Percentiles rank a stretch among this genome's conserved stretches.
phyloP scores from a whole-genome alignment of 768 basidiomycete species.

The Boletus subcaerulescens region DNA sequence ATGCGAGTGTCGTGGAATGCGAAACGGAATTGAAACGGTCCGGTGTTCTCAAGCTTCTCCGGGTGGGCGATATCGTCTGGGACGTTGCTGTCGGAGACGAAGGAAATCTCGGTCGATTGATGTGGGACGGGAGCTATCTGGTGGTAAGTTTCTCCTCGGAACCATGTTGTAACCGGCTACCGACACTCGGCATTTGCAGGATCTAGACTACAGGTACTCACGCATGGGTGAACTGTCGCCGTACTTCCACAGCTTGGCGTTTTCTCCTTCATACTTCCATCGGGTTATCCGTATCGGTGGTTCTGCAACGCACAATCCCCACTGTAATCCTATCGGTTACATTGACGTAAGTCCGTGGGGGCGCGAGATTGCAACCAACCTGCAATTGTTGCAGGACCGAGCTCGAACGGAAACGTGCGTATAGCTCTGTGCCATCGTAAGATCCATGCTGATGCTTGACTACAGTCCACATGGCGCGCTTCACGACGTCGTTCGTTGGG shows the following conservation, averaged over 20 bases:
- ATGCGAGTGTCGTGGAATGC: constrained; percentile 76
- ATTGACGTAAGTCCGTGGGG: constrained; percentile 79
- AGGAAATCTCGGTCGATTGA: constrained; percentile 75
- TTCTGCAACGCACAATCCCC: constrained; percentile 35
- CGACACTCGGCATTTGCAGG: constrained; percentile 43
- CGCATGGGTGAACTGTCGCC: constrained; percentile 72
- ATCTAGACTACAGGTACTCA: constrained; percentile 82
- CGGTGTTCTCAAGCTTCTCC: constrained; percentile 52
- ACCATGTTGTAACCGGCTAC: background rate
- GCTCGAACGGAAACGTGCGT: constrained; percentile 79
- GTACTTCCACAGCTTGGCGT: constrained; percentile 76
- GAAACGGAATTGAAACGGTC: constrained; percentile 69
- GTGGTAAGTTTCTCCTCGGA: constrained; percentile 52
- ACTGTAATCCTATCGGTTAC: constrained; percentile 62
- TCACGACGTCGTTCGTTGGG: constrained; percentile 84
- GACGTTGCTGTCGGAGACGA: constrained; percentile 85
- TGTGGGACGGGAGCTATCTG: constrained; percentile 89
- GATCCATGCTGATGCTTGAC: constrained; percentile 1
- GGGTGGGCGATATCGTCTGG: constrained; percentile 83
- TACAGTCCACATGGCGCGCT: constrained; percentile 71
- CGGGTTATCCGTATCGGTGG: constrained; percentile 66
- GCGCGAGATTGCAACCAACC: constrained; percentile 66
- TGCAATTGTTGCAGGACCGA: constrained; percentile 76
- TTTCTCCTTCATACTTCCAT: constrained; percentile 88
- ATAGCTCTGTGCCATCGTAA: background rate